These are phyloP conservation scores for Torulaspora microellipsoides DNA, from an alignment of 805 yeast genomes.

Conservation along the genomic window DNA sequence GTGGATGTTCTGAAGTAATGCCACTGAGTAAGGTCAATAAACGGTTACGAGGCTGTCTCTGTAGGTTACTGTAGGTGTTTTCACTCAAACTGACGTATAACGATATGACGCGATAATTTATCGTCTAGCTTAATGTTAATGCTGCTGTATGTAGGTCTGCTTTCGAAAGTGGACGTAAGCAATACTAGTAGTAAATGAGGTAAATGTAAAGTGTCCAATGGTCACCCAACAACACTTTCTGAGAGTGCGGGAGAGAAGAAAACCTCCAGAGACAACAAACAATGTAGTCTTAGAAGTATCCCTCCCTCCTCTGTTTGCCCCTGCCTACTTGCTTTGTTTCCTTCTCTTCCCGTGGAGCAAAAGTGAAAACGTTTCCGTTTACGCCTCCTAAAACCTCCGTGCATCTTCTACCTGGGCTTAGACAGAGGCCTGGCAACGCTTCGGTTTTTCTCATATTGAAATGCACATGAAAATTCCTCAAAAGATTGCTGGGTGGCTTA, in stretches of 20 bases:
- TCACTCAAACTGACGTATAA: conserved; percentile 6
- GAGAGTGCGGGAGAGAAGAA: conserved; percentile 2
- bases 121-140: no score
- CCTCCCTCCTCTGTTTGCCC: background rate
- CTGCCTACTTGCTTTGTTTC: background rate
- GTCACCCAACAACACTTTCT: conserved; percentile 1
- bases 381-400: no score
- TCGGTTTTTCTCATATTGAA: no score
- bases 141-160: background rate
- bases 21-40: no score
- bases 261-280: conserved; percentile 1
- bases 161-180: background rate
- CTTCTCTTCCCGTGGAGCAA: background rate
- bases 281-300: background rate
- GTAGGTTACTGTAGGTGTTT: conserved; percentile 1
- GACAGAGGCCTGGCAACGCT: no score
- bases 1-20: no score
- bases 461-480: no score
- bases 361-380: no score
- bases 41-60: background rate
- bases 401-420: no score
- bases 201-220: background rate
- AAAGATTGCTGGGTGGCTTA: no score
- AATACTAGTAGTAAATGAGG: no score
- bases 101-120: conserved; percentile 4